Evolutionary conservation across 2,329 filamentous ascomycete genomes (phyloP), one percentile per base, ranked within the genome.

Genomic region (Diaporthe batatas): DNA sequence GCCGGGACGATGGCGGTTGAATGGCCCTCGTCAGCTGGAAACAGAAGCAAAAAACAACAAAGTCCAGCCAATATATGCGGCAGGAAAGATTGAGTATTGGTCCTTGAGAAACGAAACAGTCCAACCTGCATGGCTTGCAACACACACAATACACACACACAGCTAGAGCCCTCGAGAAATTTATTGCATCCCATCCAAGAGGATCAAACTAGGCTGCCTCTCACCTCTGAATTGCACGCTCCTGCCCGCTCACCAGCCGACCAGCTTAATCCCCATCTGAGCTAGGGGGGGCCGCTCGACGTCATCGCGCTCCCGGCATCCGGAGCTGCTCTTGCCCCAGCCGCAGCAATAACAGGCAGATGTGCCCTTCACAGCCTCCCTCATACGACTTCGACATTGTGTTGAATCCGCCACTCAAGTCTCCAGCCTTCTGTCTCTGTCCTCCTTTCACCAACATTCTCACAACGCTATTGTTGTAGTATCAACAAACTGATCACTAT

Each of bases 11-110:
- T 53, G 62, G 62, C 44, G 39, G 21, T 67, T 44, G 51, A 39
- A 39, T 53, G 62, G 62, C 62, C 32, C 11, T 39, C 62, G 29
- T 29, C 44, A 29, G n/a, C 32, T 36, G 58, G 68, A 57, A 57
- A 49, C 54, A 49, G 54, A 70, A 70, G 62, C 39, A 70, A 70
- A 70, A 36, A 25, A 49, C 68, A 70, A 51, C 49, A 69, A 55
- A n/a, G n/a, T 34, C 32, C 55, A 70, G 53, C 54, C 54, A 55
- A 51, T 51, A 55, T 21, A 39, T 55, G 49, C 16, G 12, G 36
- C 18, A 36, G 11, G 23, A 32, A 36, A 16, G 57, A 29, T 29
- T 6, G 57, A 59, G 34, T n/a, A 16, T 5, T n/a, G n/a, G 25
- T 6, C 23, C 25, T 10, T 32, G 39, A 44, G 58, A 62, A 42